These are phyloP conservation scores for Cryptococcus hybrid DNA, from an alignment of 1,284 basidiomycete genomes.

Conservation along the genomic window DNA sequence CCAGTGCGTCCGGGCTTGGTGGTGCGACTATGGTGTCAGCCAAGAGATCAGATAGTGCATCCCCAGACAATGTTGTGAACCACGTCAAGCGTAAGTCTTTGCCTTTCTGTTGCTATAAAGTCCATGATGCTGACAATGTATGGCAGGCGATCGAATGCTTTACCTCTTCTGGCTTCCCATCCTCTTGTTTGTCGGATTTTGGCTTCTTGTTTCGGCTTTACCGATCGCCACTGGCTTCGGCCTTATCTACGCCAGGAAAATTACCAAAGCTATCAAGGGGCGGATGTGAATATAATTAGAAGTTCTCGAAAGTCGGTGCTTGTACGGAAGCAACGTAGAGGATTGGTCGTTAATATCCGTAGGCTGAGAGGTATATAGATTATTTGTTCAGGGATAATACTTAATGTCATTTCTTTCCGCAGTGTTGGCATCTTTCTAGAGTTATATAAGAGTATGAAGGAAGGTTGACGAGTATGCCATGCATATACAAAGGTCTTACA, in stretches of 20 bases:
- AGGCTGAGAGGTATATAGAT: too few species aligned
- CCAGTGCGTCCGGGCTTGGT: constrained; percentile 2
- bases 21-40: background rate
- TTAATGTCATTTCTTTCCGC: background rate
- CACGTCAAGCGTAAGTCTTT: constrained; percentile 56
- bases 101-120: background rate
- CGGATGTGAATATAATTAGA: constrained; percentile 12
- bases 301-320: background rate
- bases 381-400: background rate
- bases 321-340: too few species aligned
- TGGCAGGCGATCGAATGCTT: constrained; percentile 84
- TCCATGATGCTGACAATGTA: background rate
- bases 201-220: constrained; percentile 44
- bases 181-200: constrained; percentile 54
- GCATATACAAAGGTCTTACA: background rate
- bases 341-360: too few species aligned
- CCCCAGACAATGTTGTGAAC: constrained; percentile 22
- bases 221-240: constrained; percentile 45
- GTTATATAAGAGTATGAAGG: background rate
- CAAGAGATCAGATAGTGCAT: constrained; percentile 4
- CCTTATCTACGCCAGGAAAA: constrained; percentile 42
- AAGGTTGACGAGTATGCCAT: background rate
- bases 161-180: constrained; percentile 93
- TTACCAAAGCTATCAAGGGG: constrained; percentile 43
- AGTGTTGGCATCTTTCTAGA: background rate